Evolutionary conservation across 352 stramenopile genomes (phyloP), one percentile per base, ranked within the genome.

Genomic region (Phytophthora agathidicida): DNA sequence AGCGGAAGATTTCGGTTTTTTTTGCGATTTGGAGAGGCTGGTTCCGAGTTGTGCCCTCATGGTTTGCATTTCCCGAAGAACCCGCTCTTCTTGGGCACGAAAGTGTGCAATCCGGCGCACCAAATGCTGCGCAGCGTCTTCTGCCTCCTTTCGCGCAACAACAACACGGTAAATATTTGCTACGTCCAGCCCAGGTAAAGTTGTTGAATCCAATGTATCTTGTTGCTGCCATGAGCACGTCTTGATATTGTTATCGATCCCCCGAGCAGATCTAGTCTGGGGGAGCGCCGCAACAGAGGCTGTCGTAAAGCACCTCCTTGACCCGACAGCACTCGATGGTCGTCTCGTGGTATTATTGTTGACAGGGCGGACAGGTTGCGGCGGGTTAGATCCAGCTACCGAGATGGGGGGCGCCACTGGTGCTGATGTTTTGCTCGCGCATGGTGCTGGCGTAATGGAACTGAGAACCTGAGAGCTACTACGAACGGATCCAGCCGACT

Each of bases 21-120:
- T 17, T 31, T 43, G 49, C 0, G 35, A 26, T 26, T 63, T 58
- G 8, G 35, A 30, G 7, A 66, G 9, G 0, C 7, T 51, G 8
- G 22, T 52, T 20, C 83, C 79, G 7, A 89, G 63, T 28, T 63
- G 56, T 20, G 58, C 62, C 54, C 81, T 76, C 64, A 83, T 80
- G 1, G 57, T 45, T 41, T 80, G 68, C 22, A 89, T 77, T 41
- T 87, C 75, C 8, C 61, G 60, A 30, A 87, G 52, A n/a, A 75
- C 73, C 14, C 67, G 71, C 32, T 87, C 77, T 61, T 89, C 79
- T 24, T 87, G 74, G 1, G 58, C 37, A 20, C 77, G 75, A 26
- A 78, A 87, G 42, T 84, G 71, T 7, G 79, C 65, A 33, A 89
- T 84, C 0, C 79, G 69, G 2, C 79, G 49, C 8, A 75, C 57